These are phyloP conservation scores for Apiotrichum veenhuisii DNA, from an alignment of 1,284 basidiomycete species.

Conservation along the genomic window DNA sequence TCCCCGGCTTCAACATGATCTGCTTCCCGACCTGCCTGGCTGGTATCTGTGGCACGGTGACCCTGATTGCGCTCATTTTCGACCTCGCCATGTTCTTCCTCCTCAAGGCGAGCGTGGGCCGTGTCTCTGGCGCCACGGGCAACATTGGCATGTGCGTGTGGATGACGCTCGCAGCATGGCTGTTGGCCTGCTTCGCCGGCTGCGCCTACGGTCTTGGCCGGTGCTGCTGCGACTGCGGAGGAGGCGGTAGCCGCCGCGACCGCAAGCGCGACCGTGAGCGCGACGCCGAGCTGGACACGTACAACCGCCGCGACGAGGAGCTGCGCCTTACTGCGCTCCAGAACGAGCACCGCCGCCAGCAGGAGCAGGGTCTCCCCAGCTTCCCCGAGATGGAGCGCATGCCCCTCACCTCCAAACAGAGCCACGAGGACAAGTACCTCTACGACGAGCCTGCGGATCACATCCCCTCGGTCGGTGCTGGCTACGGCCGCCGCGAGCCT, in stretches of 20 bases:
- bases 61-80: constrained; percentile 77
- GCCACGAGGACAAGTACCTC: constrained; percentile 40
- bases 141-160: constrained; percentile 74
- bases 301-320: constrained; percentile 15
- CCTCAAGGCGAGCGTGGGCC: constrained; percentile 70
- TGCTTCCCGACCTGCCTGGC: constrained; percentile 80
- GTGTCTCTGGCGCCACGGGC: constrained; percentile 64
- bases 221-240: constrained; percentile 79
- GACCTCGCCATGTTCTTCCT: constrained; percentile 81
- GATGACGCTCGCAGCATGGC: constrained; percentile 78
- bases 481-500: constrained; percentile 16
- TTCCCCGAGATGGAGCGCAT: constrained; percentile 37
- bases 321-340: constrained; percentile 39
- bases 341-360: constrained; percentile 35
- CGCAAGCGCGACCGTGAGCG: constrained; percentile 27
- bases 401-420: constrained; percentile 26
- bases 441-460: constrained; percentile 22
- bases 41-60: constrained; percentile 64
- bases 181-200: constrained; percentile 75
- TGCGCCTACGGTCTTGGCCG: constrained; percentile 77
- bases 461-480: constrained; percentile 35
- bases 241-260: constrained; percentile 51
- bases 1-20: constrained; percentile 76
- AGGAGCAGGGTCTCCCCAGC: constrained; percentile 38
- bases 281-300: constrained; percentile 26